These are phyloP conservation scores for Monosporozyma yasuniensis DNA, from an alignment of 805 yeast genomes.

Conservation along the genomic window DNA sequence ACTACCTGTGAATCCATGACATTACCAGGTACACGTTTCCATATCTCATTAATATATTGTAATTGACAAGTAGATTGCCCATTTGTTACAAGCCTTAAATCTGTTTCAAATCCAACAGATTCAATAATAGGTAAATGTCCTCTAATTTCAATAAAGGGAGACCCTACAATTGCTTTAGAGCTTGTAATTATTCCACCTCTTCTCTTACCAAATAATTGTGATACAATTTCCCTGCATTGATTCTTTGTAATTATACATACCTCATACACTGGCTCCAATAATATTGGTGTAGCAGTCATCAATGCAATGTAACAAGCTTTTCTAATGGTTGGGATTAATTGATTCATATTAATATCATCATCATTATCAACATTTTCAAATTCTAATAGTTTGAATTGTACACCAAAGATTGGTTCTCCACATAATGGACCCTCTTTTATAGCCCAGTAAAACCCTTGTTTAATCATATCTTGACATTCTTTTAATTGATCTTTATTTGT, in stretches of 20 bases:
- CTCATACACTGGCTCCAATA: constrained; percentile 74
- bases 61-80: constrained; percentile 70
- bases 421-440: constrained; percentile 85
- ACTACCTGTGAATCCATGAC: constrained; percentile 63
- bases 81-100: constrained; percentile 63
- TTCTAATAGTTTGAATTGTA: constrained; percentile 60
- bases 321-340: constrained; percentile 72
- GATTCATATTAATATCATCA: constrained; percentile 45
- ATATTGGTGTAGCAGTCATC: constrained; percentile 64
- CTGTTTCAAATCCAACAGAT: constrained; percentile 82
- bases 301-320: constrained; percentile 79
- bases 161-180: constrained; percentile 56
- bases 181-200: constrained; percentile 52
- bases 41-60: constrained; percentile 46
- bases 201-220: constrained; percentile 46
- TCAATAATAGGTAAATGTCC: constrained; percentile 84
- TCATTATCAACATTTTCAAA: constrained; percentile 34
- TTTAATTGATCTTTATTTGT: constrained; percentile 46
- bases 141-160: constrained; percentile 51
- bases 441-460: constrained; percentile 80
- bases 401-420: constrained; percentile 67
- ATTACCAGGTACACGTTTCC: constrained; percentile 85
- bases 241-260: constrained; percentile 49
- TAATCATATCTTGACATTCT: constrained; percentile 44
- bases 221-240: constrained; percentile 40